Evolutionary conservation across 345 rosid species (phyloP), one percentile per base, ranked within the genome.

Genomic region (Melaleuca quinquenervia): DNA sequence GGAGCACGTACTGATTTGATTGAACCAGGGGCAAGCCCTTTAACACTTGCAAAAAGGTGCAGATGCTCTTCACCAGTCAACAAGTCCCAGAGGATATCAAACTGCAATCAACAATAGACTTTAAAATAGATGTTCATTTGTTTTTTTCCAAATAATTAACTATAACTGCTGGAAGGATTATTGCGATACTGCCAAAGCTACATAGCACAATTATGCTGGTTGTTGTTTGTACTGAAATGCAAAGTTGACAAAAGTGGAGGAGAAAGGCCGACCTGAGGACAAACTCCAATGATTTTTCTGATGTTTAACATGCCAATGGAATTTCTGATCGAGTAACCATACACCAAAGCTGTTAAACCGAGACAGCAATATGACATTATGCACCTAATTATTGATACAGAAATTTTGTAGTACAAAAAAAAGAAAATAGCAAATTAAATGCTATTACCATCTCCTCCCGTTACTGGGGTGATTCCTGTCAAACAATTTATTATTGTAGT

Each of bases 1-100:
- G 20, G 3, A 53, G 82, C 83, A 90, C 94, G 56, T 92, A 96
- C 99, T 85, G 89, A 88, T 32, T 92, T 88, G 83, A 95, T 92
- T 52, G 94, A 90, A 87, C 92, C 55, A 36, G 94, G 92, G 53
- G 91, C 92, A 76, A 95, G 90, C 60, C 98, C 99, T 91, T 94
- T 94, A 82, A 96, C 89, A 80, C 90, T 93, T 87, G 96, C 92
- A 88, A 96, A 96, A 75, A 96, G 96, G 85, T 94, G 90, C 86
- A 96, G 94, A 87, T 96, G 99, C 90, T 96, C 98, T 88, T 93
- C 90, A 83, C 99, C 98, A 45, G 98, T 95, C 58, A 96, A 88
- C 64, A 94, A 94, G 87, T 93, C 96, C 98, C 98, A 94, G 83
- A 96, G 97, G 80, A 96, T 94, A 88, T 96, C 97, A 91, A 94